A percentile compares a stretch with the other conserved stretches of the same genome.
phyloP scores from a whole-genome alignment of 2,329 filamentous ascomycete genomes.

The Aspergillus glaucus region DNA sequence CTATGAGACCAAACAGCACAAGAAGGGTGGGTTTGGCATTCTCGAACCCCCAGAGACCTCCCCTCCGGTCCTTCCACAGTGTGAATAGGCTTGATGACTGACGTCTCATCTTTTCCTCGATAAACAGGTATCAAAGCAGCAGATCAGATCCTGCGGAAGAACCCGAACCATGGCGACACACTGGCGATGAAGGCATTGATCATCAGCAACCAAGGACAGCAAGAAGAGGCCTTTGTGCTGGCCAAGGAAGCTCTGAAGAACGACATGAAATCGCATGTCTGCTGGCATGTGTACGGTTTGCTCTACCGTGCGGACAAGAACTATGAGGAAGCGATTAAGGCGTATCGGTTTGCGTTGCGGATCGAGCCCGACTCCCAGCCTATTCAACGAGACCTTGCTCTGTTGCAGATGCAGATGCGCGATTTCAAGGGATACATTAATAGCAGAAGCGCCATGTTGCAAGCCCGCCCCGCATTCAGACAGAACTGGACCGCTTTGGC shows the following conservation, averaged over 20 bases:
- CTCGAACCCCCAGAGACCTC: neutral
- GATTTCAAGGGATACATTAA: conserved; percentile 92
- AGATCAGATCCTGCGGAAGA: conserved; percentile 92
- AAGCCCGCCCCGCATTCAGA: conserved; percentile 70
- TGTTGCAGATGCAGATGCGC: conserved; percentile 92
- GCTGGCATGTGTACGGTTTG: conserved; percentile 97
- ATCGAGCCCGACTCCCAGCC: conserved; percentile 91
- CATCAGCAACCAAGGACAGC: conserved; percentile 84
- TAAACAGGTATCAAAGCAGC: conserved; percentile 76
- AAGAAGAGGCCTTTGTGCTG: conserved; percentile 86
- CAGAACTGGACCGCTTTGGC: conserved; percentile 98
- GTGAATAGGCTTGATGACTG: conserved; percentile 2
- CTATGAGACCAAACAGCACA: conserved; percentile 99
- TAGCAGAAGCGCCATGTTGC: conserved; percentile 81
- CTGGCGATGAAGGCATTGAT: conserved; percentile 99
- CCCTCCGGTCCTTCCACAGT: neutral
- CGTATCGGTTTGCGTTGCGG: conserved; percentile 90
- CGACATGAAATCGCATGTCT: conserved; percentile 98
- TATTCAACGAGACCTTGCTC: conserved; percentile 87
- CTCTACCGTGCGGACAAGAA: conserved; percentile 93
- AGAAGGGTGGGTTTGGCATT: conserved; percentile 54
- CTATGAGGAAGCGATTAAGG: conserved; percentile 98
- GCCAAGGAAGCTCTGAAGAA: conserved; percentile 88
- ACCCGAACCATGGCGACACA: conserved; percentile 93
- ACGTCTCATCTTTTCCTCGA: conserved; percentile 7